Evolutionary conservation across 164 flowering plant species (phyloP).

Genomic region (Stephania cephalantha): DNA sequence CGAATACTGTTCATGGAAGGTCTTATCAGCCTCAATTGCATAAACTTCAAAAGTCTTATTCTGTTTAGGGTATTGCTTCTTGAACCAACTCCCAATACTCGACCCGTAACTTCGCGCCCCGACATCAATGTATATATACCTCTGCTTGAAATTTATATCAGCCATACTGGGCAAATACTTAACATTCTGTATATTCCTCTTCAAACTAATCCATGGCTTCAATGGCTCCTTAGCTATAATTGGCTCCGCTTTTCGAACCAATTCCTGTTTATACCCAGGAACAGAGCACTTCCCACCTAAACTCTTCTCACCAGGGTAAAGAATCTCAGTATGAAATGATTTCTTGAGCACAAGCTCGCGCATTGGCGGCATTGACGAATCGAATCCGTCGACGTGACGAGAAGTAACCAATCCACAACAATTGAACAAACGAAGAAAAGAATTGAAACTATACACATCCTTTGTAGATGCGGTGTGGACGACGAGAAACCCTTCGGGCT

Average conservation of each 20-base stretch:
- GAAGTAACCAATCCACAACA: constrained; percentile 51
- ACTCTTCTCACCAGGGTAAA: constrained; percentile 10
- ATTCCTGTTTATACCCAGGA: constrained; percentile 50
- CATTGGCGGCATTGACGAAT: constrained; percentile 34
- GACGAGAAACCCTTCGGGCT: constrained; percentile 79
- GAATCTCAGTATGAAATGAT: constrained; percentile 16
- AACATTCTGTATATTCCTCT: constrained; percentile 67
- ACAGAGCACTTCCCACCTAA: constrained; percentile 44
- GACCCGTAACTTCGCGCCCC: constrained; percentile 94
- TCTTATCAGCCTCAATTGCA: constrained; percentile 88
- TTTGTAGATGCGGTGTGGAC: constrained; percentile 52
- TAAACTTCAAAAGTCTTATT: constrained; percentile 77
- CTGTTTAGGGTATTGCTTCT: constrained; percentile 92
- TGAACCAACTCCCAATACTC: constrained; percentile 95
- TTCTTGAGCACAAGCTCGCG: constrained; percentile 69
- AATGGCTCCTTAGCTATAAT: constrained; percentile 75
- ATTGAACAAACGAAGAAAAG: constrained; percentile 56
- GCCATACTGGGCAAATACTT: constrained; percentile 71
- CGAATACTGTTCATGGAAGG: constrained; percentile 61
- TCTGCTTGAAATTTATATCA: constrained; percentile 69
- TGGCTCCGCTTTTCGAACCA: constrained; percentile 66
- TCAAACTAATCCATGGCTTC: constrained; percentile 91
- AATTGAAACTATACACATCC: constrained; percentile 79
- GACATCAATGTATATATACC: constrained; percentile 85
- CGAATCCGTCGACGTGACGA: constrained; percentile 45